These are phyloP conservation scores for Amaranthus cruentus DNA, from an alignment of 148 eudicot species.

Conservation along the genomic window DNA sequence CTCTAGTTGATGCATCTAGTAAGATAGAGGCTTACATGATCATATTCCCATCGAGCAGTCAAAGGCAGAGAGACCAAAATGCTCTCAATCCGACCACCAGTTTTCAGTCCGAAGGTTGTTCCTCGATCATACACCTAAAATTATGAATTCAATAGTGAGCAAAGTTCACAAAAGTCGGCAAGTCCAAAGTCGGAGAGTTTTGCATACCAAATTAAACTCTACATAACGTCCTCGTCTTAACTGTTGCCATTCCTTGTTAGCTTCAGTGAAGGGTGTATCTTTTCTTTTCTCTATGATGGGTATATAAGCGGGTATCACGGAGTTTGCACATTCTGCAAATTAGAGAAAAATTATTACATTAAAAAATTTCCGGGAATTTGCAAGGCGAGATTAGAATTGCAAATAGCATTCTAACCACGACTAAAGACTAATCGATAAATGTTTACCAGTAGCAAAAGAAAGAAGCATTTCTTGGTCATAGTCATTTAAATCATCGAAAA, in stretches of 20 bases:
- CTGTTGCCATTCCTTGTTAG: constrained; percentile 96
- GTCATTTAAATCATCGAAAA: constrained; percentile 92
- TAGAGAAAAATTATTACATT: neutral
- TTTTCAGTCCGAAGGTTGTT: constrained; percentile 95
- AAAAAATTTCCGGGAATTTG: neutral
- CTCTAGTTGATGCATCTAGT: neutral
- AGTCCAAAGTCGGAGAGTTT: neutral
- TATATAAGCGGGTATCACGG: constrained; percentile 84
- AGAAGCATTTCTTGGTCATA: constrained; percentile 98
- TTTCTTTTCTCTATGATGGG: constrained; percentile 92
- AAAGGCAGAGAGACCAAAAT: constrained; percentile 93
- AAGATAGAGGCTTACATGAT: constrained; percentile 58
- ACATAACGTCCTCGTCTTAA: constrained; percentile 89
- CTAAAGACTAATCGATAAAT: neutral
- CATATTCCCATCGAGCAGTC: constrained; percentile 93
- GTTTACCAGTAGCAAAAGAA: constrained; percentile 79
- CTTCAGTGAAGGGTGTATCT: constrained; percentile 76
- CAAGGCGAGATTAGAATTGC: neutral
- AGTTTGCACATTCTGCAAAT: constrained; percentile 86
- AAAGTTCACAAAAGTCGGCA: neutral
- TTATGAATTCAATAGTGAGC: constrained; percentile 6
- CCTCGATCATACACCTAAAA: constrained; percentile 87
- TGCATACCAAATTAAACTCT: constrained; percentile 83
- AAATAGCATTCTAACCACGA: neutral
- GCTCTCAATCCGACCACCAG: constrained; percentile 96